These are phyloP conservation scores for Yamadazyma kitorensis DNA, from an alignment of 805 yeast species.

Conservation along the genomic window DNA sequence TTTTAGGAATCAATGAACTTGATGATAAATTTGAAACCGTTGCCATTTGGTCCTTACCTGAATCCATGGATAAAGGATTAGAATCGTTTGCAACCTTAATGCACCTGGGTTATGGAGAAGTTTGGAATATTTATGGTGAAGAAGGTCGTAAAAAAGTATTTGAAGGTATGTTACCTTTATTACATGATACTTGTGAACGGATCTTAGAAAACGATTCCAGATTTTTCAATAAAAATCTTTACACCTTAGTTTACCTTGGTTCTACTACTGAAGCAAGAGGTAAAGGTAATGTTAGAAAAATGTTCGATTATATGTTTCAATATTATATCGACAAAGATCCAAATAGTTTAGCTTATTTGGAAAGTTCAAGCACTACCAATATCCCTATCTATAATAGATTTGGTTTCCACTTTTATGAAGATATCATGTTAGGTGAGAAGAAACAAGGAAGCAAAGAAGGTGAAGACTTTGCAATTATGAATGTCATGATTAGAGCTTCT, in stretches of 20 bases:
- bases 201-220: slow-evolving; percentile 40
- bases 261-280: slow-evolving; percentile 47
- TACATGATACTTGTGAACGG: slow-evolving; percentile 47
- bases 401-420: slow-evolving; percentile 49
- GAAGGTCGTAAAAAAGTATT: slow-evolving; percentile 50
- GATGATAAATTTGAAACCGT: slow-evolving; percentile 48
- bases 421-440: slow-evolving; percentile 43
- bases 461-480: slow-evolving; percentile 39
- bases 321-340: slow-evolving; percentile 42
- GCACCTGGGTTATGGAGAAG: slow-evolving; percentile 50
- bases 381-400: slow-evolving; percentile 53
- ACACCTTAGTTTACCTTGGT: slow-evolving; percentile 47
- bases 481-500: slow-evolving; percentile 41
- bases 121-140: slow-evolving; percentile 48
- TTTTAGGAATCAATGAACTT: slow-evolving; percentile 48
- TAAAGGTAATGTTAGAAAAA: slow-evolving; percentile 51
- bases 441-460: slow-evolving; percentile 30
- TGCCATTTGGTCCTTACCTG: slow-evolving; percentile 52
- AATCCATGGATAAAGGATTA: slow-evolving; percentile 36
- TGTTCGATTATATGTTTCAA: slow-evolving; percentile 48
- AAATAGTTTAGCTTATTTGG: slow-evolving; percentile 45
- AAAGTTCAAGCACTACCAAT: slow-evolving; percentile 44
- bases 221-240: slow-evolving; percentile 33
- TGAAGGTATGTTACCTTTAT: slow-evolving; percentile 48
- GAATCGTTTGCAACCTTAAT: slow-evolving; percentile 47